Conservation (phyloP, 257 asterid genomes). For the Capsicum chinense region DNA sequence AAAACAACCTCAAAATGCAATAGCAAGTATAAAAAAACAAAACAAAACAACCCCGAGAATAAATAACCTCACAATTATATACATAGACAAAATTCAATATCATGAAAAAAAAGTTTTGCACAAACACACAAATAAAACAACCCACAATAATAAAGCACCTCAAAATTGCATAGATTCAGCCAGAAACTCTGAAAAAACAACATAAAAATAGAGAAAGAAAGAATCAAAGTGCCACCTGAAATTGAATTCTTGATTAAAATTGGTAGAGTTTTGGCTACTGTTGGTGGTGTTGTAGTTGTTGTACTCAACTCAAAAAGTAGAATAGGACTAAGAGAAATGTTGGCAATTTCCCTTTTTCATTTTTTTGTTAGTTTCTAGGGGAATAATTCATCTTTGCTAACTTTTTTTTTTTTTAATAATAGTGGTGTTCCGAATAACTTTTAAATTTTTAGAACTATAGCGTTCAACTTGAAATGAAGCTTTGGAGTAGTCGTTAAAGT, state of each 20-base stretch:
- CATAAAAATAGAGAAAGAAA: neutral
- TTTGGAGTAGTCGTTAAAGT: too few relatives aligned
- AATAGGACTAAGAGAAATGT: neutral
- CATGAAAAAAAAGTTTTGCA: too few relatives aligned
- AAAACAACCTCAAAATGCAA: neutral
- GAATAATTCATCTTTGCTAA: neutral
- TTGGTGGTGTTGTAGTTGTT: neutral
- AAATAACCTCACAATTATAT: neutral
- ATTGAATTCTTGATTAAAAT: neutral
- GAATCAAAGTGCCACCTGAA: neutral
- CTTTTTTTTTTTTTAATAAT: too few relatives aligned
- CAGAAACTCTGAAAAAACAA: neutral
- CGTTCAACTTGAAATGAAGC: too few relatives aligned
- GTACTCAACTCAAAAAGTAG: neutral
- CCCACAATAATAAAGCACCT: neutral
- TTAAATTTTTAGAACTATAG: too few relatives aligned
- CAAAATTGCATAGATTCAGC: neutral
- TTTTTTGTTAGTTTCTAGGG: conserved; percentile 18
- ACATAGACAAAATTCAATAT: too few relatives aligned
- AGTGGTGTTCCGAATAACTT: too few relatives aligned
- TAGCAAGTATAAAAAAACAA: too few relatives aligned
- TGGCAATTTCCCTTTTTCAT: conserved; percentile 18
- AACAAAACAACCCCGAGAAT: neutral
- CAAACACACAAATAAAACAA: neutral
- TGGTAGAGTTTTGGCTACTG: neutral